phyloP scores from a whole-genome alignment of 73 alveolate genomes.

The Stentor roeselii region DNA sequence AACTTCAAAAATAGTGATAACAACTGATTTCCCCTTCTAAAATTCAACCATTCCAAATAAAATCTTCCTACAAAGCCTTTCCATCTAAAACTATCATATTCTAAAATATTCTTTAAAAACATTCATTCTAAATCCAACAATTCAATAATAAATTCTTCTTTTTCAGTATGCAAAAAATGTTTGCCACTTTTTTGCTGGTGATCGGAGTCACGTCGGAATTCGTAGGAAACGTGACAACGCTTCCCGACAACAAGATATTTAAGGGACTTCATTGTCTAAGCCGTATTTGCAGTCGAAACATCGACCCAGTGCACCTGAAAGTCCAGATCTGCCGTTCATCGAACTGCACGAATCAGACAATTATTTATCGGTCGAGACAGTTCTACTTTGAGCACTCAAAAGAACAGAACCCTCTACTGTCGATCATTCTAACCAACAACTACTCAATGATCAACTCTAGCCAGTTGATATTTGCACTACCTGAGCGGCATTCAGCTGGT shows the following conservation, averaged over 20 bases:
- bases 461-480: background rate
- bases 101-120: too few species aligned
- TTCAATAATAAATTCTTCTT: too few species aligned
- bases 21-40: too few species aligned
- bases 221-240: background rate
- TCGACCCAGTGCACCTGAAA: background rate
- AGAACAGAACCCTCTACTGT: background rate
- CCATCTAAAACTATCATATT: too few species aligned
- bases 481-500: background rate
- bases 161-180: background rate
- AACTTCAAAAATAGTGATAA: too few species aligned
- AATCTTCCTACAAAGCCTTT: too few species aligned
- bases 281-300: background rate
- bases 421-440: background rate
- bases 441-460: background rate
- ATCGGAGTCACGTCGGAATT: background rate
- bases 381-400: background rate
- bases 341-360: background rate
- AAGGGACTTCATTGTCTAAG: background rate
- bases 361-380: background rate
- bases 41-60: too few species aligned
- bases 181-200: too few species aligned
- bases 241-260: background rate
- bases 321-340: background rate
- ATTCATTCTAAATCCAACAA: too few species aligned